Percentiles rank a stretch among this genome's conserved stretches.
Conservation (phyloP, 176 grass and related monocot species). For the Poa pratensis region DNA sequence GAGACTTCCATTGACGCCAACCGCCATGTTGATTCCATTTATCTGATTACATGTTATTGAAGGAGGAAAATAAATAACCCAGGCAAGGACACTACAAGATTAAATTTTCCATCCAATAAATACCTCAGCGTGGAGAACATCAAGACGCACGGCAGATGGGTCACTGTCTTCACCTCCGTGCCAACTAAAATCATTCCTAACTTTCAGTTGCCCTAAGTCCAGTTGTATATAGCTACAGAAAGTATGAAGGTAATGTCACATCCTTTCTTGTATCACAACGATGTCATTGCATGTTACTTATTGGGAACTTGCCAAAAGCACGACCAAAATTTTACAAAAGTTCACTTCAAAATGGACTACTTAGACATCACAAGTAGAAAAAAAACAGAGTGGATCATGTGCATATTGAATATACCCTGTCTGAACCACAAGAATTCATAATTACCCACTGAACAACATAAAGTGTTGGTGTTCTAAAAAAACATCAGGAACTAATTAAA, state of each 20-base stretch:
- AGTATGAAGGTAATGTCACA: slow-evolving; percentile 24
- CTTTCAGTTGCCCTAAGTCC: slow-evolving; percentile 88
- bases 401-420: not conserved
- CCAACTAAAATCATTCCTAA: slow-evolving; percentile 87
- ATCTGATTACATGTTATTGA: slow-evolving; percentile 65
- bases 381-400: not conserved
- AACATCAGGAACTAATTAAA: slow-evolving; percentile 12
- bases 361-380: not conserved
- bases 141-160: slow-evolving; percentile 85
- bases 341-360: not conserved
- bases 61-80: slow-evolving; percentile 38
- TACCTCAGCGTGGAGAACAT: slow-evolving; percentile 95
- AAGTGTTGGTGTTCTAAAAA: slow-evolving; percentile 1
- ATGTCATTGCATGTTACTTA: slow-evolving; percentile 3
- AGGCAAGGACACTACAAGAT: slow-evolving; percentile 11
- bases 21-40: slow-evolving; percentile 96
- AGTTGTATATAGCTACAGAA: slow-evolving; percentile 94
- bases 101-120: slow-evolving; percentile 7
- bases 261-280: slow-evolving; percentile 3
- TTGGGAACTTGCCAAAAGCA: not conserved
- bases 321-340: not conserved
- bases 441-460: not conserved
- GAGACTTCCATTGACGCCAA: slow-evolving; percentile 75
- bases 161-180: slow-evolving; percentile 87
- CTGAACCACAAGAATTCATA: slow-evolving; percentile 30